Evolutionary conservation across 148 eudicot genomes (phyloP).

Genomic region (Polygonum maritimum): DNA sequence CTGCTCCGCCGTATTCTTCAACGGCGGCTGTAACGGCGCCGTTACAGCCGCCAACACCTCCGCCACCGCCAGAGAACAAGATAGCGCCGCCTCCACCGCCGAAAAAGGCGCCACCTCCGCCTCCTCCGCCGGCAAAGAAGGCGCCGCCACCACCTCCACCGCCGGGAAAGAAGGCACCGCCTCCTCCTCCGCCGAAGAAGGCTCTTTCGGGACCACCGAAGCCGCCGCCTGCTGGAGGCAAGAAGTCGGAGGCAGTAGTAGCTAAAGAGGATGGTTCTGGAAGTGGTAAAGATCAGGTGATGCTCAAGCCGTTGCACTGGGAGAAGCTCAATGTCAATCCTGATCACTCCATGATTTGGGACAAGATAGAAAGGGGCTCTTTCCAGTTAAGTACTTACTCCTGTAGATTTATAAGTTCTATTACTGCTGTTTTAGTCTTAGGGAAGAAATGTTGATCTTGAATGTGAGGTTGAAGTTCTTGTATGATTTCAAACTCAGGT

Average conservation of each 20-base stretch:
- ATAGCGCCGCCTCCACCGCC: constrained; percentile 10
- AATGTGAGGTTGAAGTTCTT: not conserved
- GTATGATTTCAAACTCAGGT: constrained; percentile 27
- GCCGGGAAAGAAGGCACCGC: constrained; percentile 11
- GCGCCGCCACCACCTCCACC: constrained; percentile 28
- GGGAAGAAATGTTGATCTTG: not conserved
- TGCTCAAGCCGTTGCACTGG: constrained; percentile 89
- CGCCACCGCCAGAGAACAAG: not conserved
- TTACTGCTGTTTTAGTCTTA: not conserved
- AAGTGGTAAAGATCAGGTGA: constrained; percentile 46
- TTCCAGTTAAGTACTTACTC: constrained; percentile 38
- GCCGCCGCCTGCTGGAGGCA: constrained; percentile 23
- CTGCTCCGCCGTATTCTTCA: not conserved
- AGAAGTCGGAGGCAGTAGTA: constrained; percentile 17
- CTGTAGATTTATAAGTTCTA: not conserved
- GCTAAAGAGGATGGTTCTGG: constrained; percentile 24
- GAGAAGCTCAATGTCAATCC: constrained; percentile 73
- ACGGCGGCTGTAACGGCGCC: not conserved
- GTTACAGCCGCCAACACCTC: not conserved
- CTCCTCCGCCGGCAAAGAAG: constrained; percentile 18
- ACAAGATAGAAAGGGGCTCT: constrained; percentile 61
- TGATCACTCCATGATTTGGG: constrained; percentile 88
- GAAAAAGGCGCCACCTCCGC: constrained; percentile 26
- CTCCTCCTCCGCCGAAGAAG: not conserved
- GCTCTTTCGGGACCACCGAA: constrained; percentile 16